phyloP scores from a whole-genome alignment of 495 filamentous ascomycete species.

The Umbilicaria muhlenbergii region DNA sequence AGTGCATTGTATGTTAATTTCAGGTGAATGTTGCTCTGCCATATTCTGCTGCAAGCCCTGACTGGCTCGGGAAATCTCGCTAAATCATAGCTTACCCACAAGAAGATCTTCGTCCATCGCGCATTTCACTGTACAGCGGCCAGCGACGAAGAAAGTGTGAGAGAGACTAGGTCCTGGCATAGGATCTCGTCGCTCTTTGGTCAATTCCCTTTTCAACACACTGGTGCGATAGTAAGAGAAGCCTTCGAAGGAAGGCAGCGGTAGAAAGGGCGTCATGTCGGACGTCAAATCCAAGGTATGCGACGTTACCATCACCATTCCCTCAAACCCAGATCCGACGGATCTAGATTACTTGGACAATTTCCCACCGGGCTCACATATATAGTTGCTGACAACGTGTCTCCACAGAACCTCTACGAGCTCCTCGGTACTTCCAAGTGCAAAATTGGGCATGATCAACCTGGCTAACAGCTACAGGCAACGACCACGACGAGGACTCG shows the following conservation, averaged over 20 bases:
- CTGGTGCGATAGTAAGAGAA: conserved; percentile 12
- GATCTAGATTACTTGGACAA: background rate
- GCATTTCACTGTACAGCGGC: too few relatives aligned
- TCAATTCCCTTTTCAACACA: conserved; percentile 1
- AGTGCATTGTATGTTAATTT: too few relatives aligned
- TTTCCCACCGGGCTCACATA: background rate
- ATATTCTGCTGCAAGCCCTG: too few relatives aligned
- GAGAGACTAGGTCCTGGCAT: conserved; percentile 12
- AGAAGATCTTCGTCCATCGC: too few relatives aligned
- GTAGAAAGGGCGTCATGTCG: conserved; percentile 11
- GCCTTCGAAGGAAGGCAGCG: conserved; percentile 16
- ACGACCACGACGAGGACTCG: conserved; percentile 78
- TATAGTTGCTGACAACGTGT: conserved; percentile 14
- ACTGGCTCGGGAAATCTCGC: too few relatives aligned
- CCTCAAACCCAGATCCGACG: background rate
- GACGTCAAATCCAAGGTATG: conserved; percentile 19
- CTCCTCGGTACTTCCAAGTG: conserved; percentile 57
- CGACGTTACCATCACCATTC: too few relatives aligned
- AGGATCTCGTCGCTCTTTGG: conserved; percentile 12
- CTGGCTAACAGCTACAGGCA: conserved; percentile 37
- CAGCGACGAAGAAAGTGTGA: background rate
- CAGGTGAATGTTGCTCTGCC: too few relatives aligned
- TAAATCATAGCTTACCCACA: too few relatives aligned
- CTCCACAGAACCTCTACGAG: conserved; percentile 63
- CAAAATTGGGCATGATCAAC: conserved; percentile 13